phyloP scores from a whole-genome alignment of 139 green algal genomes.

The Pleodorina starrii region DNA sequence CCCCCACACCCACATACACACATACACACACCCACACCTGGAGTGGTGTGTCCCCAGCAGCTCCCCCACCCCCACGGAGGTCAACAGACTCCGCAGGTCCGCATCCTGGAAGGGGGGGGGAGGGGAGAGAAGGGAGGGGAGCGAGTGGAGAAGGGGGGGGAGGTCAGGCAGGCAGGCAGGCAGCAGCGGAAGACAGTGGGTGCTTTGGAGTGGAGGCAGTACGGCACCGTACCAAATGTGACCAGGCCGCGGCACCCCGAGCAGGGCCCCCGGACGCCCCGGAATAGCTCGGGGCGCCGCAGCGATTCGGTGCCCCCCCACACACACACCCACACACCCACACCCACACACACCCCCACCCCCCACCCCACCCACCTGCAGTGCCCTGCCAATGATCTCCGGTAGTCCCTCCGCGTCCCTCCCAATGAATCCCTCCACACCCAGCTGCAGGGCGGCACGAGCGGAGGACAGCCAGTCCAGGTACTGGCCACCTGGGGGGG shows the following conservation, averaged over 20 bases:
- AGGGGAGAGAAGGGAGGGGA: too few species aligned
- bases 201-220: too few species aligned
- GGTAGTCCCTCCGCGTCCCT: constrained; percentile 70
- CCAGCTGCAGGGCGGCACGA: constrained; percentile 66
- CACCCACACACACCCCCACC: not conserved
- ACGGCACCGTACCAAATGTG: too few species aligned
- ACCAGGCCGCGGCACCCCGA: too few species aligned
- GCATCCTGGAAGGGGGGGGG: too few species aligned
- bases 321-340: not conserved
- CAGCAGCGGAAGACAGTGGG: too few species aligned
- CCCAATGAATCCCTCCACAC: constrained; percentile 84
- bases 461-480: constrained; percentile 69
- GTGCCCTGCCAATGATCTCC: constrained; percentile 31
- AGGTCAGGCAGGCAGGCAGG: too few species aligned
- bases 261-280: too few species aligned
- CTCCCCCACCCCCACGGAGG: constrained; percentile 69
- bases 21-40: constrained; percentile 36
- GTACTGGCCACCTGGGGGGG: constrained; percentile 56
- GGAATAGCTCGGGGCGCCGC: too few species aligned
- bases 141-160: too few species aligned
- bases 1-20: not conserved
- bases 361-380: not conserved
- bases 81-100: constrained; percentile 76
- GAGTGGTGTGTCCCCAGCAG: constrained; percentile 78
- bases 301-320: too few species aligned